Base-by-base conservation (phyloP, 371 early-diverging fungal genomes). In the Saksenaea vasiformis region DNA sequence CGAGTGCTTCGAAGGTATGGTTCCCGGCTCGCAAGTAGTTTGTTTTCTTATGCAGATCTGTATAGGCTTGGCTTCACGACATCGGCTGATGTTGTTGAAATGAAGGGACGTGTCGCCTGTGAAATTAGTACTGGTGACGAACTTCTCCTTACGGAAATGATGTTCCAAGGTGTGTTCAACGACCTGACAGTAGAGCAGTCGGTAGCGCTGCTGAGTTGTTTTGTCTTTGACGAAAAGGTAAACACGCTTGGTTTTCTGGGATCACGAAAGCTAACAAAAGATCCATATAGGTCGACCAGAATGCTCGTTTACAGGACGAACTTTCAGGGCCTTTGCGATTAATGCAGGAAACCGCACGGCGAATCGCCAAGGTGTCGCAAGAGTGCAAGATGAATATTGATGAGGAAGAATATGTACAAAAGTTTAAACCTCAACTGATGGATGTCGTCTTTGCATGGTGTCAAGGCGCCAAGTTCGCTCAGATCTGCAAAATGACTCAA, bases 21-120 rank as follows among this genome's bases (percentile, higher is more conserved):
- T 36, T 35, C 26, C 13, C 3, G 34, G 14, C 37, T 5, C 19
- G 5, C 9, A 34, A 3, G 3, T 9, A 1, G 5, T 39, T 38
- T 54, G 10, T 36, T 9, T n/a, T 43, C 41, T 28, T 26, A 22
- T 56, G 5, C 3, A 22, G 24, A 43, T 53, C 2, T 7, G 31
- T 35, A 14, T 65, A 87, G 97, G 36, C 81, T 98, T 17, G 96
- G 93, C 3, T 96, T 92, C 73, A 91, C 91, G 0, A 87, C 89
- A 1, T 77, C 74, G 0, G 75, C 86, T 13, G 98, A 95, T 72
- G 93, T 97, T 22, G 92, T 98, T 62, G 93, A 95, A 63, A 87
- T 97, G 84, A 98, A 98, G 81, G 99, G 99, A 35, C 93, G 98
- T 65, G 98, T 99, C 9, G 99, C 99, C 2, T 99, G 99, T 72